A percentile compares a stretch with the other conserved stretches of the same genome.
Evolutionary conservation across 768 basidiomycete species (phyloP).

Genomic region (Lentinula guzmanii): DNA sequence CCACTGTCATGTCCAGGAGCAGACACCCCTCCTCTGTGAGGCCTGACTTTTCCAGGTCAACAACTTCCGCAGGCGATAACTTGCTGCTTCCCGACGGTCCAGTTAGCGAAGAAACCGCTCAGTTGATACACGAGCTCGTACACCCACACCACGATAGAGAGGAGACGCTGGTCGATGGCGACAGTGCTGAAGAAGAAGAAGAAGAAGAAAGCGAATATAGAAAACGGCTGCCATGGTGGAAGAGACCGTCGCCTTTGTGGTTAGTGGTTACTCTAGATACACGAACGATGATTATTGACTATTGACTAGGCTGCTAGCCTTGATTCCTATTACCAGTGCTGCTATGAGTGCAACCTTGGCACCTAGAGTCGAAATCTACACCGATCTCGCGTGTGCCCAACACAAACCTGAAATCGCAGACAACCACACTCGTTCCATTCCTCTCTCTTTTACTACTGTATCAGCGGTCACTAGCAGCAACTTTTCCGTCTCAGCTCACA

Average conservation of each 20-base stretch:
- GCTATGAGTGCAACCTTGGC: conserved; percentile 56
- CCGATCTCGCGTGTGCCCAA: conserved; percentile 63
- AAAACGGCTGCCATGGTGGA: conserved; percentile 62
- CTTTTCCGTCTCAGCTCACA: background rate
- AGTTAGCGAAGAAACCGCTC: conserved; percentile 38
- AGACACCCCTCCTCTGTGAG: background rate
- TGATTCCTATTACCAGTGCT: conserved; percentile 48
- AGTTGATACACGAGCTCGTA: conserved; percentile 40
- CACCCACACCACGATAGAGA: conserved; percentile 32
- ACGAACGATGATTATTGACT: background rate
- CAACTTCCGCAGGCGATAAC: conserved; percentile 20
- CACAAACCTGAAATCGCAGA: conserved; percentile 54
- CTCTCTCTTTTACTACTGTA: background rate
- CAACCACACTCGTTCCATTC: background rate
- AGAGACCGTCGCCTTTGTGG: conserved; percentile 69
- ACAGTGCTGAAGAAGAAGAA: conserved; percentile 18
- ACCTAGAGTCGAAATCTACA: conserved; percentile 70
- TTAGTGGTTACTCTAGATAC: conserved; percentile 23
- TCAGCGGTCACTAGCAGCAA: background rate
- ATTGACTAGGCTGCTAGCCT: conserved; percentile 47
- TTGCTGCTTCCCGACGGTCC: conserved; percentile 38
- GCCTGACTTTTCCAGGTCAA: conserved; percentile 1
- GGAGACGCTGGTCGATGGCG: conserved; percentile 22
- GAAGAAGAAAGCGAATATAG: conserved; percentile 19
- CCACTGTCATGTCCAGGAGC: conserved; percentile 1